Evolutionary conservation across 1,284 basidiomycete genomes (phyloP).

Genomic region (Leccinum pachyderme): DNA sequence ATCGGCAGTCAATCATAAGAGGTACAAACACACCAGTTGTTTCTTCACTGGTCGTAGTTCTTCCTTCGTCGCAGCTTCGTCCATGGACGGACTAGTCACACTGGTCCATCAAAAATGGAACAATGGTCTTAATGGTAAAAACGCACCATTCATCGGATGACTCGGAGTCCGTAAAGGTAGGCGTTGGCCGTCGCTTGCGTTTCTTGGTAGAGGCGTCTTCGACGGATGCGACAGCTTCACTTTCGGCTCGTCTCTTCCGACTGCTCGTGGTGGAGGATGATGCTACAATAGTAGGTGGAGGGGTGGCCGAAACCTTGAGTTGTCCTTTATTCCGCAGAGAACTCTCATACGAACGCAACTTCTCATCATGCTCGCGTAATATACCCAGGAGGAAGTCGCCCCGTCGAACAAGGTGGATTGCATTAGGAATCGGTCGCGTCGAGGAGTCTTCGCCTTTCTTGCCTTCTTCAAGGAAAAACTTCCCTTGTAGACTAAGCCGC

Average conservation of each 20-base stretch:
- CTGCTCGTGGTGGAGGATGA: slow-evolving; percentile 62
- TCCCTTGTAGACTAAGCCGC: slow-evolving; percentile 81
- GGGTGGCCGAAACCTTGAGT: slow-evolving; percentile 64
- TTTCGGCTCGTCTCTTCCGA: slow-evolving; percentile 73
- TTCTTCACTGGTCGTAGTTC: slow-evolving; percentile 95
- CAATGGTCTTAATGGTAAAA: not conserved
- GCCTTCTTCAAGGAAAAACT: slow-evolving; percentile 97
- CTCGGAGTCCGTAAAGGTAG: slow-evolving; percentile 89
- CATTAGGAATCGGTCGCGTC: slow-evolving; percentile 86
- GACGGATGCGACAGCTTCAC: slow-evolving; percentile 75
- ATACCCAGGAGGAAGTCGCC: slow-evolving; percentile 93
- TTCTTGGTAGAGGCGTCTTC: slow-evolving; percentile 68
- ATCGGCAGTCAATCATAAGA: not conserved
- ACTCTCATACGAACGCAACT: slow-evolving; percentile 80
- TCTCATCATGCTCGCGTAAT: slow-evolving; percentile 91
- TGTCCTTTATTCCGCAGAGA: slow-evolving; percentile 64
- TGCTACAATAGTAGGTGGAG: slow-evolving; percentile 62
- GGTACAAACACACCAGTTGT: slow-evolving; percentile 67
- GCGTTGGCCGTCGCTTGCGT: slow-evolving; percentile 84
- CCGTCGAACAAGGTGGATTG: slow-evolving; percentile 95
- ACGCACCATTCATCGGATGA: slow-evolving; percentile 85
- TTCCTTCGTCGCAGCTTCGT: slow-evolving; percentile 93
- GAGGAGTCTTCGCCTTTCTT: slow-evolving; percentile 85
- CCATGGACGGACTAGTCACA: slow-evolving; percentile 82
- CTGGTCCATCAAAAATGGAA: slow-evolving; percentile 3